These are phyloP conservation scores for Escallonia herrerae DNA, from an alignment of 129 eudicot species.

Conservation along the genomic window DNA sequence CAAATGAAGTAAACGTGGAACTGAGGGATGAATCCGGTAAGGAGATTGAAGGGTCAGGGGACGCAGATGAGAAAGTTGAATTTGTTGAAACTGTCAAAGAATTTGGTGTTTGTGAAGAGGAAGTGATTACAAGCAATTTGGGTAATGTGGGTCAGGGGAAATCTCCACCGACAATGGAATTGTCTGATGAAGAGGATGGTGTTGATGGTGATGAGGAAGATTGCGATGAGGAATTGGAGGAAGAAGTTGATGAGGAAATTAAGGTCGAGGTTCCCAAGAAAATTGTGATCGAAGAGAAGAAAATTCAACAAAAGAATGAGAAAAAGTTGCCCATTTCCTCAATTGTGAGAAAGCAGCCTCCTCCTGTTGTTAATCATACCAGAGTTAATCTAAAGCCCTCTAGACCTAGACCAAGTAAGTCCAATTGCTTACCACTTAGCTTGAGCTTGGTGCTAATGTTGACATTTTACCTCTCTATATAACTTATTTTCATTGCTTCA, in stretches of 20 bases:
- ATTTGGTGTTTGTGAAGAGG: conserved; percentile 43
- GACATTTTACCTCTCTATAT: not conserved
- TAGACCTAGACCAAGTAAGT: conserved; percentile 45
- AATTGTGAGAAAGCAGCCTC: conserved; percentile 32
- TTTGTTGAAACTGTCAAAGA: conserved; percentile 32
- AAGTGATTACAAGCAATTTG: conserved; percentile 25
- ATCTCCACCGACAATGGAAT: conserved; percentile 1
- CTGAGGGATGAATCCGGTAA: conserved; percentile 15
- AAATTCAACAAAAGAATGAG: conserved; percentile 28
- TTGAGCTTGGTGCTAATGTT: not conserved
- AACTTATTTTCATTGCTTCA: not conserved
- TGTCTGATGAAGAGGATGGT: conserved; percentile 10
- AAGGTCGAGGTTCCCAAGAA: conserved; percentile 36
- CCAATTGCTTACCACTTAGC: not conserved
- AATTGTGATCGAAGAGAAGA: conserved; percentile 41
- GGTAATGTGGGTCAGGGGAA: conserved; percentile 13
- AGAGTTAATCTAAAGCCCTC: conserved; percentile 34
- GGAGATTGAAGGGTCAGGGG: not conserved
- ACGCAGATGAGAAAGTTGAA: conserved; percentile 17
- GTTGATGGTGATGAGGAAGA: conserved; percentile 24
- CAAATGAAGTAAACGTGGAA: conserved; percentile 9
- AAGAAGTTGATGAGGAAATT: conserved; percentile 24
- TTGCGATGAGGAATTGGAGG: conserved; percentile 21
- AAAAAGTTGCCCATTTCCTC: conserved; percentile 33
- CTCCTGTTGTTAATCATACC: conserved; percentile 31